Evolutionary conservation across 2,329 filamentous ascomycete species (phyloP).

Genomic region (Colletotrichum sp.): DNA sequence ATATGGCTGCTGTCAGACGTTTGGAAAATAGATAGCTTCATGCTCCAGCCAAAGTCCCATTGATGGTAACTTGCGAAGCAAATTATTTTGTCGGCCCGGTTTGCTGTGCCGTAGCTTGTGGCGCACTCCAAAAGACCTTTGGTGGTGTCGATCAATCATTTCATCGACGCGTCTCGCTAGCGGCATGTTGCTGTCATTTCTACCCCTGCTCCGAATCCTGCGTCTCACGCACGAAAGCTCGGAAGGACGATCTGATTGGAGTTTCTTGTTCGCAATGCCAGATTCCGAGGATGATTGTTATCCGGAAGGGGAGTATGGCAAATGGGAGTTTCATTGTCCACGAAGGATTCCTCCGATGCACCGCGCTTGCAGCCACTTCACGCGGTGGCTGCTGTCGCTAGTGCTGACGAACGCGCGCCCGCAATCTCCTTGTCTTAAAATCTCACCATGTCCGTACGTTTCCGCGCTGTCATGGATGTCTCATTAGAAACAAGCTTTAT

Average conservation of each 20-base stretch:
- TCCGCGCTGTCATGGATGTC: not conserved
- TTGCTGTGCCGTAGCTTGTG: not conserved
- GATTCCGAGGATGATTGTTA: not conserved
- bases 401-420: not conserved
- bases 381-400: not conserved
- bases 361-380: not conserved
- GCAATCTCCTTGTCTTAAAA: not conserved
- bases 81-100: not conserved
- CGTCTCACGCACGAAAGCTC: not conserved
- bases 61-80: not conserved
- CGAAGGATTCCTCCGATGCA: not conserved
- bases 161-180: not conserved
- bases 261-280: not conserved
- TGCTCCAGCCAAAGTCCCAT: not conserved
- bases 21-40: not conserved
- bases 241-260: not conserved
- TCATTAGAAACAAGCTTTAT: not conserved
- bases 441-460: not conserved
- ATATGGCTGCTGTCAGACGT: not conserved
- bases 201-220: not conserved
- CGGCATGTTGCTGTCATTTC: not conserved
- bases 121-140: not conserved
- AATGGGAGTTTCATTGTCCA: not conserved
- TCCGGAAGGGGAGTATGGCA: not conserved
- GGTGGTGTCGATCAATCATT: not conserved